phyloP scores from a whole-genome alignment of 768 basidiomycete genomes.

The Krasilnikovozyma curviuscula region DNA sequence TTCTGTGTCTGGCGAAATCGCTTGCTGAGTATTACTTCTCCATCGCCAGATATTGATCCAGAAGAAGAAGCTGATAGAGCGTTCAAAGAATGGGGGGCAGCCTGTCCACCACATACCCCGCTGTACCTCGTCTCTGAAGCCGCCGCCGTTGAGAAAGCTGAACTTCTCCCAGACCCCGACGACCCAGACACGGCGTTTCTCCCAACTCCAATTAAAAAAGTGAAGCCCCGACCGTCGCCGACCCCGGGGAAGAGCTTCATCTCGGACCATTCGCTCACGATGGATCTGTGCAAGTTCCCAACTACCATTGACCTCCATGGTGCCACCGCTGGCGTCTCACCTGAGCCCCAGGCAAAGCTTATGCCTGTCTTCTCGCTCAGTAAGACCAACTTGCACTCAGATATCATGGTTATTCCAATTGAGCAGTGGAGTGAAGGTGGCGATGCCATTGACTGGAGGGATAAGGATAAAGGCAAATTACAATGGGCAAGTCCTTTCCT shows the following conservation, averaged over 20 bases:
- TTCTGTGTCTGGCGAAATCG: no score
- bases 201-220: background rate
- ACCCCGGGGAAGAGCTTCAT: constrained; percentile 28
- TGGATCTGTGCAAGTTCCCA: constrained; percentile 37
- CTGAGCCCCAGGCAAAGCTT: constrained; percentile 14
- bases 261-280: constrained; percentile 32
- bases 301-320: constrained; percentile 28
- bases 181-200: background rate
- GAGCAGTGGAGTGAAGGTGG: constrained; percentile 20
- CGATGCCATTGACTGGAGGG: constrained; percentile 17
- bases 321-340: constrained; percentile 12
- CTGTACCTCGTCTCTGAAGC: background rate
- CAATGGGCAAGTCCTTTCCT: constrained; percentile 19
- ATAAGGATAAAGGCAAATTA: constrained; percentile 16
- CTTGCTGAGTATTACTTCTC: constrained; percentile 10
- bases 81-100: constrained; percentile 9
- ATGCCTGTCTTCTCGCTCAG: constrained; percentile 20
- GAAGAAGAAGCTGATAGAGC: constrained; percentile 12
- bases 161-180: background rate
- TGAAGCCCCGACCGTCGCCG: background rate
- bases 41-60: constrained; percentile 14
- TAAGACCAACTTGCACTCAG: constrained; percentile 20
- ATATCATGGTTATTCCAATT: constrained; percentile 21
- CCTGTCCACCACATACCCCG: background rate
- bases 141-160: background rate